Evolutionary conservation across 192 early-diverging fungal species (phyloP).

Genomic region (Paraglomus occultum): DNA sequence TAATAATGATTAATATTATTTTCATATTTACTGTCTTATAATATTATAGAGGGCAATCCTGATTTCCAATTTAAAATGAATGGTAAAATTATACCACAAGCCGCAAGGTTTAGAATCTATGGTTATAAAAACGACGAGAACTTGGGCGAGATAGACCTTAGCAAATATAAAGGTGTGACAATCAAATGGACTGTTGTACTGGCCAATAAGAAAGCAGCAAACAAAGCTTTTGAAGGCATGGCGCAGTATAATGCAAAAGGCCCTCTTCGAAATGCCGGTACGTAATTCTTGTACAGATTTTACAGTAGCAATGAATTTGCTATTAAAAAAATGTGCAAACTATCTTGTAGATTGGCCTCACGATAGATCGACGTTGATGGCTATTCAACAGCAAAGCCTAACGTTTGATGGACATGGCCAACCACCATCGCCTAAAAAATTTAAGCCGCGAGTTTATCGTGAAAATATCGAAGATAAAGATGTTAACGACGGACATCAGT

Average conservation of each 20-base stretch:
- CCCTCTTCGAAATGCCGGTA: constrained; percentile 1
- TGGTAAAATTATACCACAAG: constrained; percentile 4
- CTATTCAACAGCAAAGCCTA: not conserved
- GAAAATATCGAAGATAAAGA: not conserved
- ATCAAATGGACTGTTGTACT: constrained; percentile 23
- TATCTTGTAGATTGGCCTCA: constrained; percentile 17
- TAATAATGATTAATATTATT: too few species aligned
- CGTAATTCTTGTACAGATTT: not conserved
- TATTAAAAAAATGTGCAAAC: constrained; percentile 1
- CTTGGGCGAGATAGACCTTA: not conserved
- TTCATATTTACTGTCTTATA: too few species aligned
- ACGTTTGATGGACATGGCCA: not conserved
- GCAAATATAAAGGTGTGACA: not conserved
- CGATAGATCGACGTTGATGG: constrained; percentile 4
- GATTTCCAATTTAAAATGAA: constrained; percentile 2
- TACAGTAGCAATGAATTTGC: not conserved
- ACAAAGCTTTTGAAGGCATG: not conserved
- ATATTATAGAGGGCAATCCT: constrained; percentile 2
- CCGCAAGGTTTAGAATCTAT: constrained; percentile 24
- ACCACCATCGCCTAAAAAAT: not conserved
- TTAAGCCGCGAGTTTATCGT: constrained; percentile 17
- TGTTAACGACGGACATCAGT: not conserved
- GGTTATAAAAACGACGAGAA: constrained; percentile 13
- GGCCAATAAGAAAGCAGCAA: constrained; percentile 25
- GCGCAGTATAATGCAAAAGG: not conserved